Conservation (phyloP, 1,139 yeast genomes). For the Ogataea hybrid region DNA sequence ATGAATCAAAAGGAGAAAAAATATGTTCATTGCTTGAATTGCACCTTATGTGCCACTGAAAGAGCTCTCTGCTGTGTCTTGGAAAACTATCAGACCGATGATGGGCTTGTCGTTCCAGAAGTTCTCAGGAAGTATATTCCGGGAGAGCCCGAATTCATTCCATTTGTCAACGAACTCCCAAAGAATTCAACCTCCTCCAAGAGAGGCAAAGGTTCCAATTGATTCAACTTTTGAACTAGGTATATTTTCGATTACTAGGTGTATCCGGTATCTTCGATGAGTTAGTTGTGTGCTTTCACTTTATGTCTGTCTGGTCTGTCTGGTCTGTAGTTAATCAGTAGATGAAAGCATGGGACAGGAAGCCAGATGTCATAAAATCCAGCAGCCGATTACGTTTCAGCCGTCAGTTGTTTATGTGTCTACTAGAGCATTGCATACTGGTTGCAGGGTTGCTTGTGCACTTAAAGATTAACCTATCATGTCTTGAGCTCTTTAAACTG, state of each 20-base stretch:
- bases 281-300: neutral
- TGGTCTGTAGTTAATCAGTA: too few relatives aligned
- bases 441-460: too few relatives aligned
- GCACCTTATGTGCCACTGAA: slow-evolving; percentile 96
- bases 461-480: too few relatives aligned
- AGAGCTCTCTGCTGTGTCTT: slow-evolving; percentile 96
- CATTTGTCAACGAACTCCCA: slow-evolving; percentile 87
- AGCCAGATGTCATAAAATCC: too few relatives aligned
- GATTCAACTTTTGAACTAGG: neutral
- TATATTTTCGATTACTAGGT: neutral
- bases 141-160: slow-evolving; percentile 96
- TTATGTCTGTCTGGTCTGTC: too few relatives aligned
- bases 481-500: too few relatives aligned
- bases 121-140: slow-evolving; percentile 95
- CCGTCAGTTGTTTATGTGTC: too few relatives aligned
- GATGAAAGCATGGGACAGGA: too few relatives aligned
- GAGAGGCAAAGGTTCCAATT: slow-evolving; percentile 36
- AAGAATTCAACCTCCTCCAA: slow-evolving; percentile 88
- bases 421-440: too few relatives aligned
- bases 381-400: too few relatives aligned
- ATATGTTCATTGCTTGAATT: slow-evolving; percentile 97
- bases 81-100: slow-evolving; percentile 97
- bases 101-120: slow-evolving; percentile 90
- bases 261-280: neutral
- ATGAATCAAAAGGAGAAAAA: slow-evolving; percentile 95